Evolutionary conservation across 768 basidiomycete species (phyloP).

Genomic region (Ephemerocybe angulata): DNA sequence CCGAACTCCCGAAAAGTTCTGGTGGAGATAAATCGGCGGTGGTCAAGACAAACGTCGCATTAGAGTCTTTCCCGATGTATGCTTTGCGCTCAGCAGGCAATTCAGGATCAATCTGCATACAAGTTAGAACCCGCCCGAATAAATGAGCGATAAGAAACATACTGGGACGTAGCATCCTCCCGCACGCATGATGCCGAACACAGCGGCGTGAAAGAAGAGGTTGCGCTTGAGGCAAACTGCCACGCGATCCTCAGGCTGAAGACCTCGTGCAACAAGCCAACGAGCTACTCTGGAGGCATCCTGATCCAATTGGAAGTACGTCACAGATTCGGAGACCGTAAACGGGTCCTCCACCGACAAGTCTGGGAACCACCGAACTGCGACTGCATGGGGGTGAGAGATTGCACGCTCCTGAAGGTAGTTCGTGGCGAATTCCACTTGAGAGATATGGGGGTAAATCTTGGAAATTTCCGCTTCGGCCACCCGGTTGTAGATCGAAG

Average conservation of each 20-base stretch:
- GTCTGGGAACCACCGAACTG: conserved; percentile 30
- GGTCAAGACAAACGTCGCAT: conserved; percentile 39
- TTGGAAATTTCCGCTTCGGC: conserved; percentile 19
- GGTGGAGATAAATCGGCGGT: conserved; percentile 16
- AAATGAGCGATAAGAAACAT: conserved; percentile 13
- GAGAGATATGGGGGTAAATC: conserved; percentile 20
- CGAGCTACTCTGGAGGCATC: conserved; percentile 39
- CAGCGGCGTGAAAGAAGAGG: conserved; percentile 36
- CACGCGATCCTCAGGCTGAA: conserved; percentile 37
- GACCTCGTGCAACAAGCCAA: conserved; percentile 35
- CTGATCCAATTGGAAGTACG: conserved; percentile 34
- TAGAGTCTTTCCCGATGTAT: conserved; percentile 42
- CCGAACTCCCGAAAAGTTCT: conserved; percentile 21
- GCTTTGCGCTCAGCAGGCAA: conserved; percentile 42
- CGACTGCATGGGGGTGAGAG: conserved; percentile 20
- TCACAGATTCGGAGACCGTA: conserved; percentile 22
- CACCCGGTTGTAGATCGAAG: conserved; percentile 24
- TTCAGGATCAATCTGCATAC: conserved; percentile 45
- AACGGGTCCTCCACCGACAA: conserved; percentile 19
- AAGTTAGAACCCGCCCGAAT: background rate
- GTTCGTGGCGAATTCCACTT: conserved; percentile 26
- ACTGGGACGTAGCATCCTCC: conserved; percentile 54
- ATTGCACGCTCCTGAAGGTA: conserved; percentile 24
- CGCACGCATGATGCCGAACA: conserved; percentile 44
- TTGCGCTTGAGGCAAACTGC: conserved; percentile 45